These are phyloP conservation scores for Nymphaea colorata DNA, from an alignment of 164 flowering plant species.

Conservation along the genomic window DNA sequence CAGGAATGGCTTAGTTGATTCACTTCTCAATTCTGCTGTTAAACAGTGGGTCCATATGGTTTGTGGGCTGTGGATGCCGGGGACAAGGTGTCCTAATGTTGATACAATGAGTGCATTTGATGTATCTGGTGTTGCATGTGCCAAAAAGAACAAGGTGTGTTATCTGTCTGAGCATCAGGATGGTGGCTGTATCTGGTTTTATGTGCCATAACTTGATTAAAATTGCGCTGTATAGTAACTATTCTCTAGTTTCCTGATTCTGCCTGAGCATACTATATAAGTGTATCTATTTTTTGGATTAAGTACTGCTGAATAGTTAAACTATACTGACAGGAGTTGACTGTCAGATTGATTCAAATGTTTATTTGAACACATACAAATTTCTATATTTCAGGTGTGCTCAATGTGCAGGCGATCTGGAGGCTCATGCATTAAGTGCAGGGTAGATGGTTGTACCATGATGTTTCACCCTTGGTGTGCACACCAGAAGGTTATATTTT, in stretches of 20 bases:
- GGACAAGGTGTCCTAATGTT: constrained; percentile 62
- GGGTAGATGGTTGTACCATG: constrained; percentile 31
- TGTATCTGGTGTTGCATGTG: constrained; percentile 41
- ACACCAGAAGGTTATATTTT: constrained; percentile 37
- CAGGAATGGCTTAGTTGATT: constrained; percentile 34
- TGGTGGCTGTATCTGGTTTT: too few relatives aligned
- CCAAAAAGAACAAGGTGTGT: constrained; percentile 26
- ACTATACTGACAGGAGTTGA: background rate
- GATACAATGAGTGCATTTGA: constrained; percentile 65
- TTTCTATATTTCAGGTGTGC: constrained; percentile 28
- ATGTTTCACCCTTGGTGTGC: constrained; percentile 73
- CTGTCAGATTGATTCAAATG: background rate
- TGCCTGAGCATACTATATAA: background rate
- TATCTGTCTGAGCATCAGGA: background rate
- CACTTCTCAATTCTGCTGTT: constrained; percentile 31
- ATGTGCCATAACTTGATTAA: background rate
- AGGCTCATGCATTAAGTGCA: constrained; percentile 45
- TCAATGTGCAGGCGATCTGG: constrained; percentile 47
- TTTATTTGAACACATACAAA: background rate
- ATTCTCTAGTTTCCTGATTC: too few relatives aligned
- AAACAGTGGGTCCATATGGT: constrained; percentile 73
- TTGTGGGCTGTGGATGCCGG: constrained; percentile 69
- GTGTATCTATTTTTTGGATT: background rate
- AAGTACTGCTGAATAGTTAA: too few relatives aligned
- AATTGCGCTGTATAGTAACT: background rate